phyloP scores from a whole-genome alignment of 2,329 filamentous ascomycete genomes.

The Remersonia thermophila region DNA sequence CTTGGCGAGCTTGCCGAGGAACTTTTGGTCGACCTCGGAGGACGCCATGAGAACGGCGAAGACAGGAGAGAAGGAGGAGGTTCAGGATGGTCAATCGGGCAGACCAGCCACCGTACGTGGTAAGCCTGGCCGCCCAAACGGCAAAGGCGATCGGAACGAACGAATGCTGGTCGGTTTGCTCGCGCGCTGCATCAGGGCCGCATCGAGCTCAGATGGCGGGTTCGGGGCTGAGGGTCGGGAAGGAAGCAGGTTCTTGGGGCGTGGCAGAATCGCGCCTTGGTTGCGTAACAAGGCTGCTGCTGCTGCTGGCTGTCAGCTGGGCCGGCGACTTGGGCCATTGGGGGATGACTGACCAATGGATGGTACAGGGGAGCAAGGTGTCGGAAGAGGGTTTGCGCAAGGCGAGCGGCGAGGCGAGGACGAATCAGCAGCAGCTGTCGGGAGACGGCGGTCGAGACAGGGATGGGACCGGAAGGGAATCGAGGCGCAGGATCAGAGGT shows the following conservation, averaged over 20 bases:
- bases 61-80: neutral
- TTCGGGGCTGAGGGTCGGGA: too few species aligned
- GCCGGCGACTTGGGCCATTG: constrained; percentile 14
- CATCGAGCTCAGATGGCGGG: neutral
- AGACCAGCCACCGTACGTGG: neutral
- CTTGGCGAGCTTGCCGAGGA: constrained; percentile 78
- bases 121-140: constrained; percentile 8
- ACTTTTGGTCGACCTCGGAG: constrained; percentile 95
- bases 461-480: constrained; percentile 10
- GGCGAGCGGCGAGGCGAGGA: constrained; percentile 3
- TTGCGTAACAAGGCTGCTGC: neutral
- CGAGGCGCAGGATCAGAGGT: constrained; percentile 17
- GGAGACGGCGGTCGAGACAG: constrained; percentile 14
- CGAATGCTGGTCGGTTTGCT: constrained; percentile 7
- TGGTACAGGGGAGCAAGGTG: constrained; percentile 26
- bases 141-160: constrained; percentile 7
- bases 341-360: constrained; percentile 31
- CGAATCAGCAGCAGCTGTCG: constrained; percentile 17
- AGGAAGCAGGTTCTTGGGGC: too few species aligned
- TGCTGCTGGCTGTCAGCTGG: neutral
- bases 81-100: neutral
- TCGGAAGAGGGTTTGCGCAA: constrained; percentile 19
- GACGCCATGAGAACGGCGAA: constrained; percentile 59
- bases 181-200: constrained; percentile 10
- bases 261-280: too few species aligned